Evolutionary conservation across 2,329 filamentous ascomycete species (phyloP).

Genomic region (Aspergillus viridinutans): DNA sequence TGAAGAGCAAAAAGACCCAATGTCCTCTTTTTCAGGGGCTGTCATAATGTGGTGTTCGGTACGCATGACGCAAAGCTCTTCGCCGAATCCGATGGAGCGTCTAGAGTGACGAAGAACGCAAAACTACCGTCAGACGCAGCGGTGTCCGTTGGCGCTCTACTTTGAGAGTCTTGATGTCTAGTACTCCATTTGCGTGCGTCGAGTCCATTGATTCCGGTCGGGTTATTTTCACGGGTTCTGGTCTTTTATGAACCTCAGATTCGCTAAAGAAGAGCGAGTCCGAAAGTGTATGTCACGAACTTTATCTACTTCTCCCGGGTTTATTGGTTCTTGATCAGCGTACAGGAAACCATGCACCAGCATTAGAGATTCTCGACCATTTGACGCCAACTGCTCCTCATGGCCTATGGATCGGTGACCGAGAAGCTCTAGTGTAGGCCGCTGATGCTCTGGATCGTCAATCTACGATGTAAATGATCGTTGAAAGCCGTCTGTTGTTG

Average conservation of each 20-base stretch:
- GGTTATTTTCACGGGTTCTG: constrained; percentile 57
- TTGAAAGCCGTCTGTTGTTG: not conserved
- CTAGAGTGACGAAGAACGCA: constrained; percentile 67
- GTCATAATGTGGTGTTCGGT: constrained; percentile 48
- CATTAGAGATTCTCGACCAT: constrained; percentile 1
- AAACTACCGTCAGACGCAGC: constrained; percentile 47
- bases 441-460: not conserved
- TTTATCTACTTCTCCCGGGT: not conserved
- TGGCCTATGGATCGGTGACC: no score
- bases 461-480: not conserved
- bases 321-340: constrained; percentile 1
- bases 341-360: constrained; percentile 15
- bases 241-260: constrained; percentile 73
- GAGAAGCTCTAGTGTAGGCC: not conserved
- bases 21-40: constrained; percentile 64
- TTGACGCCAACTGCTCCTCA: not conserved
- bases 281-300: constrained; percentile 50
- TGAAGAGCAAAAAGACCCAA: constrained; percentile 72
- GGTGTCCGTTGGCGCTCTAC: no score
- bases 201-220: no score
- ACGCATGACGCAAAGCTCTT: constrained; percentile 16
- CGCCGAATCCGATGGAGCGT: constrained; percentile 71
- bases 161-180: no score
- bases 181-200: no score
- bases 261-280: constrained; percentile 74